phyloP scores from a whole-genome alignment of 192 early-diverging fungal species.

The Coemansia sp. region DNA sequence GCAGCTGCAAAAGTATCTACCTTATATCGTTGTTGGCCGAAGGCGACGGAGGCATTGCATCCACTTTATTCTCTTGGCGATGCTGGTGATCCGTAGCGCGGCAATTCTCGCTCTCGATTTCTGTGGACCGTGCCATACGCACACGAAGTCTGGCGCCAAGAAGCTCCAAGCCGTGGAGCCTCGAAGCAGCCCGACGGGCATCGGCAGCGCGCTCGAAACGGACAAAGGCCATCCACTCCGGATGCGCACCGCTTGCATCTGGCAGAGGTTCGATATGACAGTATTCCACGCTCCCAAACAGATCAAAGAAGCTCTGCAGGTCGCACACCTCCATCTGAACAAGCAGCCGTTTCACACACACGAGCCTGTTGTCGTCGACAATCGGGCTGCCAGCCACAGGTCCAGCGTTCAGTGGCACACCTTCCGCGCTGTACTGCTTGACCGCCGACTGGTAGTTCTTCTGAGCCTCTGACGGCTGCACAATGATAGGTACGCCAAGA shows the following conservation, averaged over 20 bases:
- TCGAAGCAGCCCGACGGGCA: constrained; percentile 76
- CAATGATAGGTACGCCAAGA: constrained; percentile 91
- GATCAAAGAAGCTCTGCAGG: constrained; percentile 75
- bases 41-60: background rate
- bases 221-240: constrained; percentile 62
- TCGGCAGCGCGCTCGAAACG: constrained; percentile 65
- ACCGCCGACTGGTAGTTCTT: constrained; percentile 78
- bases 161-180: constrained; percentile 83
- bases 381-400: background rate
- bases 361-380: constrained; percentile 42
- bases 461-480: constrained; percentile 88
- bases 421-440: constrained; percentile 28
- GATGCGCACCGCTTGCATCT: constrained; percentile 63
- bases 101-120: constrained; percentile 28
- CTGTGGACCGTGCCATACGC: constrained; percentile 30
- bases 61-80: background rate
- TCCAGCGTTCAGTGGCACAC: constrained; percentile 17
- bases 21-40: constrained; percentile 1
- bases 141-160: constrained; percentile 57
- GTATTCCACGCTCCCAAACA: constrained; percentile 82
- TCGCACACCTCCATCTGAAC: constrained; percentile 72
- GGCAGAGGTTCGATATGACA: constrained; percentile 78
- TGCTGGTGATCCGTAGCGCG: constrained; percentile 10
- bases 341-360: constrained; percentile 65
- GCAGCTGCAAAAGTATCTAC: too few relatives aligned